Conservation (phyloP, 495 filamentous ascomycete genomes). For the Xylaria acuta region DNA sequence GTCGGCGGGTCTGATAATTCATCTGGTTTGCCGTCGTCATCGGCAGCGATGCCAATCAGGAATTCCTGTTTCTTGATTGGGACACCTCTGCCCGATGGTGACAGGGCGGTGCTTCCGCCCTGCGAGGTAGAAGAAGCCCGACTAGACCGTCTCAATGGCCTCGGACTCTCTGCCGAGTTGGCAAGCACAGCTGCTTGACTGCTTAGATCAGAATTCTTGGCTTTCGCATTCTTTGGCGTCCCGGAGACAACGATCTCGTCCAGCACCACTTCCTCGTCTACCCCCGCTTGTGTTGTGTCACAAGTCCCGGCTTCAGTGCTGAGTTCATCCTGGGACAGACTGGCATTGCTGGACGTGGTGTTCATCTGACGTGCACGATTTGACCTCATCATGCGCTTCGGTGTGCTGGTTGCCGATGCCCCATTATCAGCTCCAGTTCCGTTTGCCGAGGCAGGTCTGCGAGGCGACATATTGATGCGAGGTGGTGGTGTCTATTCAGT, state of each 20-base stretch:
- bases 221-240: not conserved
- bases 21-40: slow-evolving; percentile 28
- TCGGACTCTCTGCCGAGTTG: not conserved
- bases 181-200: not conserved
- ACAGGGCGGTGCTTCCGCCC: not conserved
- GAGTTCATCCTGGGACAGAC: not conserved
- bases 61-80: slow-evolving; percentile 25
- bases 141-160: not conserved
- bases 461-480: slow-evolving; percentile 2
- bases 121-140: slow-evolving; percentile 16
- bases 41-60: slow-evolving; percentile 28
- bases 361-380: not conserved
- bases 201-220: not conserved
- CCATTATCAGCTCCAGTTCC: not conserved
- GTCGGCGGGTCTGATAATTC: slow-evolving; percentile 15
- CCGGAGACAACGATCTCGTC: not conserved
- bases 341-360: not conserved
- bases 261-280: not conserved
- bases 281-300: not conserved
- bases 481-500: not conserved
- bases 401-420: slow-evolving; percentile 6
- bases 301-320: not conserved
- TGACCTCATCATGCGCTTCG: slow-evolving; percentile 9
- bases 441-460: not conserved
- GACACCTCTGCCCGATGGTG: slow-evolving; percentile 10